phyloP scores from a whole-genome alignment of 1,139 yeast species.

The Taphrina confusa region DNA sequence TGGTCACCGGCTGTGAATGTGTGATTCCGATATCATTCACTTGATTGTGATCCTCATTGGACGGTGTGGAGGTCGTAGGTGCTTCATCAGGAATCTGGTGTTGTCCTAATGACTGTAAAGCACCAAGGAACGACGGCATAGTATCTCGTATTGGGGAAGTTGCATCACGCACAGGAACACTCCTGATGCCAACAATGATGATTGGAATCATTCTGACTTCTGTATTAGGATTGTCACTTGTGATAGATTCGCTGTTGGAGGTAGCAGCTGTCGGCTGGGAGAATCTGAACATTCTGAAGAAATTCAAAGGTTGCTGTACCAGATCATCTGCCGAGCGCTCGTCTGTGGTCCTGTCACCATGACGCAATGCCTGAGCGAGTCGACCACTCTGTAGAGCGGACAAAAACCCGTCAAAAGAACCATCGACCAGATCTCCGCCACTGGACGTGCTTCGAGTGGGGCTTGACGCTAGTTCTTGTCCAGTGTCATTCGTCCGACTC shows the following conservation, averaged over 20 bases:
- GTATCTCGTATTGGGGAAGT: background rate
- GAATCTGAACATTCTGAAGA: slow-evolving; percentile 60
- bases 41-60: no score
- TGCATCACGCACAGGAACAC: slow-evolving; percentile 44
- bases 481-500: no score
- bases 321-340: slow-evolving; percentile 24
- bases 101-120: slow-evolving; percentile 17
- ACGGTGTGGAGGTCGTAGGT: background rate
- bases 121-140: slow-evolving; percentile 34
- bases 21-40: no score
- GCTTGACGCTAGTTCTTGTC: no score
- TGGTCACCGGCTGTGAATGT: no score
- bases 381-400: slow-evolving; percentile 50
- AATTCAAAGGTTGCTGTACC: slow-evolving; percentile 46
- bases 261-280: slow-evolving; percentile 37
- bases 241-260: slow-evolving; percentile 37
- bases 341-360: slow-evolving; percentile 39
- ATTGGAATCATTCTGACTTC: slow-evolving; percentile 53
- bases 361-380: slow-evolving; percentile 48
- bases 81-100: background rate
- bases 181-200: slow-evolving; percentile 59
- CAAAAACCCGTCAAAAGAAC: slow-evolving; percentile 50
- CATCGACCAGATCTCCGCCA: slow-evolving; percentile 40
- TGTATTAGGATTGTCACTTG: slow-evolving; percentile 39
- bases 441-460: slow-evolving; percentile 21